Evolutionary conservation across 305 asterid species (phyloP), one percentile per base, ranked within the genome.

Genomic region (Fraxinus xanthoxyloides): DNA sequence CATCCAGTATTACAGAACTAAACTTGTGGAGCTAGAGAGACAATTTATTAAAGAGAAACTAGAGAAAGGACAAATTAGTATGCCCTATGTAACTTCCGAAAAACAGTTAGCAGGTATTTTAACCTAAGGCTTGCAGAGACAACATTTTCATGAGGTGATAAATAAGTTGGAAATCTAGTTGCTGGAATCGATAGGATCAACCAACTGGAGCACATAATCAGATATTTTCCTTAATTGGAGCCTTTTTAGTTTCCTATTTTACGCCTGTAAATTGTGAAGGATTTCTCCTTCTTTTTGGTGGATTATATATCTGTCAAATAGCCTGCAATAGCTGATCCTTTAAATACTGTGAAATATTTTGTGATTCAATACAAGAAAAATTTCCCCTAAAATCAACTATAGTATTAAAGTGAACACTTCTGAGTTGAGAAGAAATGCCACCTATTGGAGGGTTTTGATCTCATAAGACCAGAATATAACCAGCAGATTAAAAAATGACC

Each of bases 401-500:
- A 24, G 13, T 7, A 7, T 63, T 63, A 24, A 24, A 63, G 72
- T 63, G 72, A 61, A 23, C 72, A 21, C 32, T 63, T 23, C 6
- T 63, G 32, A 63, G 31, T 21, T 23, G 72, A 63, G 32, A 63
- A 63, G 34, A 24, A 24, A 63, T 24, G 72, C 6, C 72, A 63
- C 72, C 31, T 1, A 59, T 10, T 23, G 32, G 34, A 21, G 72
- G 72, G 28, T 26, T 24, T 63, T 63, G 72, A 63, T 63, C 34
- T 21, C 31, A 63, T 63, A 23, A 63, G 31, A 21, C 72, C 72
- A 63, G 34, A 63, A 63, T 26, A 24, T 63, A 74, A 19, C 31
- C 78, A 38, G 17, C 31, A 15, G 78, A 19, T 36, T 23, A 35
- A 21, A 74, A 79, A 80, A 38, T 61, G 79, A 82, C 43, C 74